Percentiles rank a stretch among this genome's conserved stretches.
Evolutionary conservation across 2,329 filamentous ascomycete species (phyloP).

Genomic region (Alternaria longipes): DNA sequence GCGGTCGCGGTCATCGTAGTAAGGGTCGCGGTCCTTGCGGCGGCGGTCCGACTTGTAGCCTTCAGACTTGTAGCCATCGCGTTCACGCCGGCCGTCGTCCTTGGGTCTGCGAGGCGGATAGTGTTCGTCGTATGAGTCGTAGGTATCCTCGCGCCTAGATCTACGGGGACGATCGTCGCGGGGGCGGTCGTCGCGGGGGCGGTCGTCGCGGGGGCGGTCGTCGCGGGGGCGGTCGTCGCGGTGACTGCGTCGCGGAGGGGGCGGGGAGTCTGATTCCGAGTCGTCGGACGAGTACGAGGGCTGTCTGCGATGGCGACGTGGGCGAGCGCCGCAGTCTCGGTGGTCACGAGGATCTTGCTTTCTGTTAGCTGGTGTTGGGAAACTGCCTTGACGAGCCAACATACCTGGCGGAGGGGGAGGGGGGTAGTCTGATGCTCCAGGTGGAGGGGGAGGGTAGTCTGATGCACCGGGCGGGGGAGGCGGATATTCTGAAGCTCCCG

Average conservation of each 20-base stretch:
- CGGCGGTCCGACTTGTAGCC: conserved; percentile 24
- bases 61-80: conserved; percentile 37
- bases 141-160: conserved; percentile 26
- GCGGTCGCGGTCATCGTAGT: conserved; percentile 29
- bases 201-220: conserved; percentile 30
- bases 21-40: conserved; percentile 8
- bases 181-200: conserved; percentile 29
- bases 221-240: conserved; percentile 29
- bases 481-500: conserved; percentile 4
- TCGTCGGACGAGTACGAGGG: conserved; percentile 30
- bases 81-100: conserved; percentile 24
- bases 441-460: not conserved
- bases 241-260: conserved; percentile 34
- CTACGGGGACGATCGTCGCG: conserved; percentile 29
- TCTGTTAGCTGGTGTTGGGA: not conserved
- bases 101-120: conserved; percentile 28
- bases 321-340: conserved; percentile 8
- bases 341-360: conserved; percentile 8
- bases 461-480: conserved; percentile 3
- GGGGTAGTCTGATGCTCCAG: not conserved
- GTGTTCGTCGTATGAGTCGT: conserved; percentile 42
- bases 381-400: not conserved
- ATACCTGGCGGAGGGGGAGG: conserved; percentile 10
- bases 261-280: conserved; percentile 28
- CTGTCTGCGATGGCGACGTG: conserved; percentile 28